phyloP scores from a whole-genome alignment of 306 rosid species.

The Casuarina cunninghamiana region DNA sequence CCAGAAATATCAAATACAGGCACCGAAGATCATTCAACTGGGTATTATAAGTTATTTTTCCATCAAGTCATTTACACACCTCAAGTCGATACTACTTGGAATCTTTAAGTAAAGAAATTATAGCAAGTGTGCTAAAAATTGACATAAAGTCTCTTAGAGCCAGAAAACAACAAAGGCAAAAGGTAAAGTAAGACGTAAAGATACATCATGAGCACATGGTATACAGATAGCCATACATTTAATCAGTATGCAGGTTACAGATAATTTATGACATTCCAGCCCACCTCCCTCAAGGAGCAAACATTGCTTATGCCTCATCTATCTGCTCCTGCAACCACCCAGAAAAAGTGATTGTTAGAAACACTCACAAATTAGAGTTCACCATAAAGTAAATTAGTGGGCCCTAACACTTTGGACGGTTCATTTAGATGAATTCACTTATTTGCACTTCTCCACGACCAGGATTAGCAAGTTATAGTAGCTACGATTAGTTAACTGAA shows the following conservation, averaged over 20 bases:
- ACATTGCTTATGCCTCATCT: constrained; percentile 69
- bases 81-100: not conserved
- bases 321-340: constrained; percentile 71
- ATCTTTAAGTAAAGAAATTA: not conserved
- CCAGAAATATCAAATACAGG: not conserved
- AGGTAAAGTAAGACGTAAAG: not conserved
- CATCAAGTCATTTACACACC: not conserved
- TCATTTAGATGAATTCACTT: no score
- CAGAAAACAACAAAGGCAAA: not conserved
- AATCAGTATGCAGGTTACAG: constrained; percentile 31
- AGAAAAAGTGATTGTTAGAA: not conserved
- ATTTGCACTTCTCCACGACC: not conserved
- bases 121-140: not conserved
- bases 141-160: not conserved
- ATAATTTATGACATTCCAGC: constrained; percentile 62
- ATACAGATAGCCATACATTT: constrained; percentile 28
- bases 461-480: not conserved
- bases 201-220: not conserved
- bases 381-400: not conserved
- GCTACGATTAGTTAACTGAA: not conserved
- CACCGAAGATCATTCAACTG: not conserved
- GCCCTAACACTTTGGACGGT: not conserved
- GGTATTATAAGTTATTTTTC: not conserved
- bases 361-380: not conserved
- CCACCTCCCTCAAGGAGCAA: constrained; percentile 58